A percentile compares a stretch with the other conserved stretches of the same genome.
Evolutionary conservation across 2,329 filamentous ascomycete genomes (phyloP).

Genomic region (Celoporthe dispersa): DNA sequence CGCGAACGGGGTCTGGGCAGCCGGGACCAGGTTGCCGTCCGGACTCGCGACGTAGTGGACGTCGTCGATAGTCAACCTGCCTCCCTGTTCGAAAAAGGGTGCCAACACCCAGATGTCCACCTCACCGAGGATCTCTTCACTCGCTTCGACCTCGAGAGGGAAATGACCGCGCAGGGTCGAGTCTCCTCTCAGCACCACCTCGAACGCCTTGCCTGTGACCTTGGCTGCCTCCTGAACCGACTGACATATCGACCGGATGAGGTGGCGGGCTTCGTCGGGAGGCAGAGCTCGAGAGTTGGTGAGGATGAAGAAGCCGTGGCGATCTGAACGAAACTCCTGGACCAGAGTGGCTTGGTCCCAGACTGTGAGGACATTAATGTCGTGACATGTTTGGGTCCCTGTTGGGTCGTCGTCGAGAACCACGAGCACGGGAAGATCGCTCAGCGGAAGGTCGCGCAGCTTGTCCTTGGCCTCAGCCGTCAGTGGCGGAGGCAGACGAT

Average conservation of each 20-base stretch:
- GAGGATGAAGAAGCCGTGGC: slow-evolving; percentile 61
- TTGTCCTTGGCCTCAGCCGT: neutral
- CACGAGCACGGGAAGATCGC: slow-evolving; percentile 37
- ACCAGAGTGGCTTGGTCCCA: neutral
- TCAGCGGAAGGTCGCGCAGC: too few species aligned
- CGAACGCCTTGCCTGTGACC: slow-evolving; percentile 46
- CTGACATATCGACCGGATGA: slow-evolving; percentile 38
- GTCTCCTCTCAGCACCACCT: slow-evolving; percentile 61
- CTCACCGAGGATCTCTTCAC: neutral
- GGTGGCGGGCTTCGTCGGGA: slow-evolving; percentile 48
- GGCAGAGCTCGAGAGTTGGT: slow-evolving; percentile 63
- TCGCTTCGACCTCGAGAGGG: slow-evolving; percentile 53
- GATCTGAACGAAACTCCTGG: slow-evolving; percentile 45
- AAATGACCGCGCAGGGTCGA: slow-evolving; percentile 62
- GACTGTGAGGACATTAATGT: neutral
- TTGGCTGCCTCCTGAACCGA: slow-evolving; percentile 52
- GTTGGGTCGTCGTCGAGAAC: slow-evolving; percentile 61
- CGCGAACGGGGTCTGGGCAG: slow-evolving; percentile 59
- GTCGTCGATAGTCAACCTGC: slow-evolving; percentile 59
- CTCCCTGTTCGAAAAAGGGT: slow-evolving; percentile 64
- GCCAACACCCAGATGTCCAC: slow-evolving; percentile 52
- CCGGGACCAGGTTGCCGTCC: slow-evolving; percentile 54
- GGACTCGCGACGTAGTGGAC: slow-evolving; percentile 58
- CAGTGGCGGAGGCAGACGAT: neutral
- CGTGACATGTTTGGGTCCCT: slow-evolving; percentile 56